phyloP scores from a whole-genome alignment of 257 asterid species.

The Galeopsis tetrahit region DNA sequence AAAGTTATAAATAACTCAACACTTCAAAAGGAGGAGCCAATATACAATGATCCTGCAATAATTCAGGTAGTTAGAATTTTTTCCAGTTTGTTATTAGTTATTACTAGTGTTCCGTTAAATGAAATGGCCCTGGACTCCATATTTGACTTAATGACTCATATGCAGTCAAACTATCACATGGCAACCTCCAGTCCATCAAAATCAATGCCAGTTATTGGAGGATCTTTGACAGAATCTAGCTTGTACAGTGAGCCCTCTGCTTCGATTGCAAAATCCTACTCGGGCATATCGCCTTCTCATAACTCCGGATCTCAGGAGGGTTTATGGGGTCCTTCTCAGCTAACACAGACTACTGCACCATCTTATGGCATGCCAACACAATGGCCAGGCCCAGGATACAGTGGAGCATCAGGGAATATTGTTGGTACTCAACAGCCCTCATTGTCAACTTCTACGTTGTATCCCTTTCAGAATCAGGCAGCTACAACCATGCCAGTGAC shows the following conservation, averaged over 20 bases:
- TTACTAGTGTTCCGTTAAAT: conserved; percentile 3
- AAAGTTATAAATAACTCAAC: conserved; percentile 64
- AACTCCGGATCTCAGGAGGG: conserved; percentile 51
- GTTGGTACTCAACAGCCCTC: conserved; percentile 43
- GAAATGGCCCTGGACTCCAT: conserved; percentile 15
- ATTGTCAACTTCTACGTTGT: conserved; percentile 35
- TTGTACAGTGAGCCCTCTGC: conserved; percentile 46
- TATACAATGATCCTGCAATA: conserved; percentile 72
- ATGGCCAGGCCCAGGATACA: conserved; percentile 53
- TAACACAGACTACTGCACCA: conserved; percentile 39
- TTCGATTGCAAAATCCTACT: conserved; percentile 38
- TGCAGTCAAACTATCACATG: conserved; percentile 51
- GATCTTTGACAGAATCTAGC: conserved; percentile 47
- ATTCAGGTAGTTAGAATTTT: conserved; percentile 59
- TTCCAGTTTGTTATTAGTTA: not conserved
- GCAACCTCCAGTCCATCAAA: conserved; percentile 49
- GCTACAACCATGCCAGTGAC: conserved; percentile 33
- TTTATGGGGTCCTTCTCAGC: conserved; percentile 44
- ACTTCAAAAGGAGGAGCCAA: conserved; percentile 55
- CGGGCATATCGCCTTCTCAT: conserved; percentile 41
- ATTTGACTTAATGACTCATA: conserved; percentile 28
- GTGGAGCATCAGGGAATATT: conserved; percentile 42
- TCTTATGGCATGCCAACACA: conserved; percentile 47
- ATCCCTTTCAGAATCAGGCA: conserved; percentile 43
- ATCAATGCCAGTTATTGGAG: conserved; percentile 43